Evolutionary conservation across 176 grass and related monocot genomes (phyloP).

Genomic region (Eragrostis nindensis): DNA sequence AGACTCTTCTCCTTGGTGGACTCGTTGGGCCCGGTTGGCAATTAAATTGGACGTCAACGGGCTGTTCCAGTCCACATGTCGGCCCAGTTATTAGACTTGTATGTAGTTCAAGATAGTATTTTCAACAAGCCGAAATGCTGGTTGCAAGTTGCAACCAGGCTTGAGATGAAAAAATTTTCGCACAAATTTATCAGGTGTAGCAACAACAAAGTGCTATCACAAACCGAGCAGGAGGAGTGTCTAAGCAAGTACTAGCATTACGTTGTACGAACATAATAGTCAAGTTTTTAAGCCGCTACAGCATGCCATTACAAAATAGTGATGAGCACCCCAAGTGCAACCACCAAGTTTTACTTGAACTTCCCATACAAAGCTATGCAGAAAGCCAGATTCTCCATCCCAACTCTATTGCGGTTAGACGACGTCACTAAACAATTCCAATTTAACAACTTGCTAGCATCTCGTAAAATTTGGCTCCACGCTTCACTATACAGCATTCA

Average conservation of each 20-base stretch:
- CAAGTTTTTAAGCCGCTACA: neutral
- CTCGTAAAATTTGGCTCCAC: neutral
- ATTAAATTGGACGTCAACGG: neutral
- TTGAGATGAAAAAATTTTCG: neutral
- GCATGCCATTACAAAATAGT: neutral
- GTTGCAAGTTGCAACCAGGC: too few species aligned
- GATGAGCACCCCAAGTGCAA: neutral
- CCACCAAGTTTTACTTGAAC: neutral
- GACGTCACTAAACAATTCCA: neutral
- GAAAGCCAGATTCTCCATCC: neutral
- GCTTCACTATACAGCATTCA: constrained; percentile 14
- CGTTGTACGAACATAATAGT: neutral
- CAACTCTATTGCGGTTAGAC: neutral
- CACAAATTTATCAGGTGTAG: neutral
- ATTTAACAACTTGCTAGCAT: neutral
- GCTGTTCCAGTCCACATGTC: neutral
- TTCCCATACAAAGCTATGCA: neutral
- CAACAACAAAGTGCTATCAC: neutral
- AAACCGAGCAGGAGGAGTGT: too few species aligned
- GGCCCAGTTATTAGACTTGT: neutral
- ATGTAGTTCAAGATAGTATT: too few species aligned
- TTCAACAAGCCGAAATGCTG: too few species aligned
- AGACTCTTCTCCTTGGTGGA: neutral
- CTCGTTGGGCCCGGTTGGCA: neutral
- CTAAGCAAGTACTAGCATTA: neutral